Conservation (phyloP, 2,329 filamentous ascomycete species). For the Colletotrichum nymphaeae region DNA sequence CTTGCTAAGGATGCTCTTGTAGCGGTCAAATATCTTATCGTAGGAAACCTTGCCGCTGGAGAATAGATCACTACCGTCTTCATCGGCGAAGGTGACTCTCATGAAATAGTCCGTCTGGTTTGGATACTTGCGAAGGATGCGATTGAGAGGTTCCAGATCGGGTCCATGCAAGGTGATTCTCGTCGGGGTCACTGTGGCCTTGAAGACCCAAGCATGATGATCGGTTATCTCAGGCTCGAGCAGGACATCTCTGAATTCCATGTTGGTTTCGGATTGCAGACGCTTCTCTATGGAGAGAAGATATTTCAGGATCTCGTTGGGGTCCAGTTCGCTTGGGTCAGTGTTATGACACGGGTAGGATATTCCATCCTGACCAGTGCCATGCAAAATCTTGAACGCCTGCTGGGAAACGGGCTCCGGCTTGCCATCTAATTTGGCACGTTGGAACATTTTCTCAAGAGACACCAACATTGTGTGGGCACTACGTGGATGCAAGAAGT, state of each 20-base stretch:
- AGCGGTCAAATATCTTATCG: slow-evolving; percentile 66
- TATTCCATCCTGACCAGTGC: slow-evolving; percentile 61
- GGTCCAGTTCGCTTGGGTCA: slow-evolving; percentile 54
- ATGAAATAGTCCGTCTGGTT: slow-evolving; percentile 72
- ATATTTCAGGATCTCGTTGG: slow-evolving; percentile 51
- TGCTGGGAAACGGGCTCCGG: slow-evolving; percentile 58
- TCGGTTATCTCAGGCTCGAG: slow-evolving; percentile 42
- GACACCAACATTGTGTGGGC: slow-evolving; percentile 57
- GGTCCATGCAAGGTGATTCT: slow-evolving; percentile 69
- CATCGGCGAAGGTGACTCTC: slow-evolving; percentile 79
- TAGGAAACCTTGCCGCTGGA: slow-evolving; percentile 63
- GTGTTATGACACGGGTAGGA: slow-evolving; percentile 64
- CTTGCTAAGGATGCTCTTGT: slow-evolving; percentile 66
- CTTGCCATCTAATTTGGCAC: slow-evolving; percentile 39
- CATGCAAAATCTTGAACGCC: slow-evolving; percentile 64
- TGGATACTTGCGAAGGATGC: slow-evolving; percentile 75
- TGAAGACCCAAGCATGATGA: slow-evolving; percentile 64
- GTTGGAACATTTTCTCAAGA: slow-evolving; percentile 48
- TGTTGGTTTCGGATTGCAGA: slow-evolving; percentile 39
- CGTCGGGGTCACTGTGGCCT: slow-evolving; percentile 69
- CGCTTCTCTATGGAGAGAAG: slow-evolving; percentile 55
- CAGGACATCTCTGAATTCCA: background rate
- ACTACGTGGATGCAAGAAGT: slow-evolving; percentile 67
- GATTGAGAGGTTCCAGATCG: slow-evolving; percentile 75
- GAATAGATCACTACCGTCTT: slow-evolving; percentile 73